Percentiles rank a stretch among this genome's conserved stretches.
These are phyloP conservation scores for Vitis hybrid DNA, from an alignment of 177 flowering plant genomes.

Conservation along the genomic window DNA sequence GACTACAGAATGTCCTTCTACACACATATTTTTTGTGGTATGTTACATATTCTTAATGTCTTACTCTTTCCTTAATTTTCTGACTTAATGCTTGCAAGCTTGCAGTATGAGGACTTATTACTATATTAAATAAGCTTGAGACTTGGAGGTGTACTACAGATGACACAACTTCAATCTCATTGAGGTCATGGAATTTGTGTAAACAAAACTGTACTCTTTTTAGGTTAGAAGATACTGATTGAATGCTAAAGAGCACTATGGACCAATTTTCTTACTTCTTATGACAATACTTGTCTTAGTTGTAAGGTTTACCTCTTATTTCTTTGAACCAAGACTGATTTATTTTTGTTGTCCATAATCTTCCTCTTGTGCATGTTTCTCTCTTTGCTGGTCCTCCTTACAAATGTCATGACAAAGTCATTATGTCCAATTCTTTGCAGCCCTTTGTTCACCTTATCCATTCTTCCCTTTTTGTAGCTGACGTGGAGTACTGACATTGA, in stretches of 20 bases:
- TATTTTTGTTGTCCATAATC: too few species aligned
- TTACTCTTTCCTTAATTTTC: neutral
- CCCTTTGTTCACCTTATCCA: too few species aligned
- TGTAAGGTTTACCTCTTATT: too few species aligned
- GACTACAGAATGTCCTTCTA: constrained; percentile 49
- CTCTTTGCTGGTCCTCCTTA: too few species aligned
- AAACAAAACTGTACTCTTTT: neutral
- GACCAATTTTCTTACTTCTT: neutral
- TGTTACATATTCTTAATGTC: constrained; percentile 3
- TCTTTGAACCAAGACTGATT: too few species aligned
- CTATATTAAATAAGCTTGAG: neutral
- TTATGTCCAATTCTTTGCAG: too few species aligned
- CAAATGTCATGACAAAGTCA: too few species aligned
- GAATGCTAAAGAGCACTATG: neutral
- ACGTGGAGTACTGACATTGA: too few species aligned
- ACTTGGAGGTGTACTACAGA: neutral
- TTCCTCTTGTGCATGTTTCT: too few species aligned
- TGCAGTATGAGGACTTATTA: neutral
- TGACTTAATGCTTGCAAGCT: neutral
- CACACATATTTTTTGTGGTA: constrained; percentile 55
- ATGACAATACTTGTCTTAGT: neutral
- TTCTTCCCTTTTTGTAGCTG: too few species aligned
- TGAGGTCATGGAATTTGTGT: neutral
- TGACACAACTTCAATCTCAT: neutral
- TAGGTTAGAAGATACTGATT: neutral